Conservation (phyloP, 257 asterid species). For the Nyctanthes arbortristis region DNA sequence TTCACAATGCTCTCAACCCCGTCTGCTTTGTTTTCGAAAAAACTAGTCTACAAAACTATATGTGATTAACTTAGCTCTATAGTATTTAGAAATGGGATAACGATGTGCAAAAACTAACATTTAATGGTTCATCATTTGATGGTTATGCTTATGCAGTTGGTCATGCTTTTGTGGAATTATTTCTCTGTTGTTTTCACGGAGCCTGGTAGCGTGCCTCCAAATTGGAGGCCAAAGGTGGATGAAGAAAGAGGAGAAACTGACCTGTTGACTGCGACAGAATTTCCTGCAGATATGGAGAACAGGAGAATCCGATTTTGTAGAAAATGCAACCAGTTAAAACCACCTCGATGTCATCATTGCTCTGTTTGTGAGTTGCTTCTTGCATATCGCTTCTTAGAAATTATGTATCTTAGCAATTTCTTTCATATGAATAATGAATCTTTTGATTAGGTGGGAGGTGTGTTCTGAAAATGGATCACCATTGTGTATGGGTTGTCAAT, state of each 20-base stretch:
- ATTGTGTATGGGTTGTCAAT: conserved; percentile 99
- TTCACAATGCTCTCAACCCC: not conserved
- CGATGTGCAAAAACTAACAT: conserved; percentile 3
- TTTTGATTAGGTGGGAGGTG: conserved; percentile 87
- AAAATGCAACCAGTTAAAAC: conserved; percentile 94
- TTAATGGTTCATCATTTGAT: conserved; percentile 12
- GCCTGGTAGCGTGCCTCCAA: conserved; percentile 90
- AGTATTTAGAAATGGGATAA: not conserved
- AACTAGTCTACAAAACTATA: not conserved
- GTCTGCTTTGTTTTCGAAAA: not conserved
- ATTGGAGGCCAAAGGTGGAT: conserved; percentile 84
- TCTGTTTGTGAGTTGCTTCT: conserved; percentile 94
- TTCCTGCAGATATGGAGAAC: conserved; percentile 50
- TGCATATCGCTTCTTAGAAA: too few species aligned
- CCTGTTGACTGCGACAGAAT: conserved; percentile 68
- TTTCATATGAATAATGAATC: conserved; percentile 18
- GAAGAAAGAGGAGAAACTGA: conserved; percentile 87
- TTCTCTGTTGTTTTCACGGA: conserved; percentile 95
- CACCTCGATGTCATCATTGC: conserved; percentile 99
- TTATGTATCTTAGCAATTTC: conserved; percentile 15
- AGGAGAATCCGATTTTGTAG: conserved; percentile 73
- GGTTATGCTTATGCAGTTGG: conserved; percentile 61
- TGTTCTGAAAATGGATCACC: conserved; percentile 97
- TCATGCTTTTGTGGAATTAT: conserved; percentile 95
- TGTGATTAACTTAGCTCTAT: not conserved